phyloP scores from a whole-genome alignment of 1,139 yeast genomes.

The Meyerozyma sp. region DNA sequence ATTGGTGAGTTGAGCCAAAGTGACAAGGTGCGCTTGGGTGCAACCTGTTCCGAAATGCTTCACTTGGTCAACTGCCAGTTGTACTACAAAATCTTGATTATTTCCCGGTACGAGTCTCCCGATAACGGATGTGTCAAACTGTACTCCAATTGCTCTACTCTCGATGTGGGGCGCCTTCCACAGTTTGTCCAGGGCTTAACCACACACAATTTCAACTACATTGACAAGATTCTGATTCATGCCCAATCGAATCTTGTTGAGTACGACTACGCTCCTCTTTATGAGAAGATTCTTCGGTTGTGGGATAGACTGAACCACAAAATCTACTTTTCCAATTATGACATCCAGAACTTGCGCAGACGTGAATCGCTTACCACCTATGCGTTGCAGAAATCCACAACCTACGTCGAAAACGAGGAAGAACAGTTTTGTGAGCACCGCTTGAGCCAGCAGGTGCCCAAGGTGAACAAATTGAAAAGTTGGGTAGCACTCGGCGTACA shows the following conservation, averaged over 20 bases:
- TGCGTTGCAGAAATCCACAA: constrained; percentile 9
- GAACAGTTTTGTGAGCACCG: constrained; percentile 3
- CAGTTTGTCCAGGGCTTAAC: constrained; percentile 10
- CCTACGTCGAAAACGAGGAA: constrained; percentile 15
- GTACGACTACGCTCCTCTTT: constrained; percentile 15
- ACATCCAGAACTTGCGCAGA: constrained; percentile 16
- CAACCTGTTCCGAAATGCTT: constrained; percentile 10
- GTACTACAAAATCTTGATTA: constrained; percentile 15
- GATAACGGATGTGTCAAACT: constrained; percentile 1
- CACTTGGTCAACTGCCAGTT: constrained; percentile 10
- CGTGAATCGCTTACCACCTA: constrained; percentile 15
- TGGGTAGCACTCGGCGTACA: constrained; percentile 18
- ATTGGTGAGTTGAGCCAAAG: constrained; percentile 10
- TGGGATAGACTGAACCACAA: constrained; percentile 15
- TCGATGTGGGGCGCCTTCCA: constrained; percentile 9
- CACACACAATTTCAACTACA: constrained; percentile 10
- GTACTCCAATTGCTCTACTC: constrained; percentile 5
- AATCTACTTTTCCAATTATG: constrained; percentile 16
- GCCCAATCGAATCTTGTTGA: constrained; percentile 15
- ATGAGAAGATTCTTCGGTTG: constrained; percentile 11
- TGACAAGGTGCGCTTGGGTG: constrained; percentile 12
- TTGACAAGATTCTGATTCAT: constrained; percentile 14
- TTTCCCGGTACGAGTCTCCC: constrained; percentile 7
- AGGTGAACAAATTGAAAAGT: constrained; percentile 16
- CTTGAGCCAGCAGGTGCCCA: constrained; percentile 5